Conservation (phyloP, 306 rosid genomes). For the Quercus variabilis region DNA sequence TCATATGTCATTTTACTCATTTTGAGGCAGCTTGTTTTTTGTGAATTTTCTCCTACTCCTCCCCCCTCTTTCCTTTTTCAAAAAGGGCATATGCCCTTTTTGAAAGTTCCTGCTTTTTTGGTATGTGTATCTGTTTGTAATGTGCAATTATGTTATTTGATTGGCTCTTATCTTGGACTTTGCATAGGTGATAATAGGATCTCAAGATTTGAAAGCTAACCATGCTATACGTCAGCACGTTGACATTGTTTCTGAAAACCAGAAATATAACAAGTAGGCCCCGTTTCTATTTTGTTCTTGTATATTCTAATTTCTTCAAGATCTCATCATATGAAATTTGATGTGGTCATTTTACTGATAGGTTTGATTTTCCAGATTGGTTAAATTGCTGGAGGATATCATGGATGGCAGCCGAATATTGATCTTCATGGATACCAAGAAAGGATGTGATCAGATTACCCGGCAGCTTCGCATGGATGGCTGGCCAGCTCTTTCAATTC, state of each 20-base stretch:
- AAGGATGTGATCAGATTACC: slow-evolving; percentile 96
- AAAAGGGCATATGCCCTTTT: no score
- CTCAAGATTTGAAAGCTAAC: slow-evolving; percentile 88
- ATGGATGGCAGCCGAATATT: slow-evolving; percentile 99
- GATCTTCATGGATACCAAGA: slow-evolving; percentile 96
- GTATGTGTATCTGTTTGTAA: background rate
- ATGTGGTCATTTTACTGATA: slow-evolving; percentile 18
- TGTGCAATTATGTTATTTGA: background rate
- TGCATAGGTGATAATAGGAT: slow-evolving; percentile 85
- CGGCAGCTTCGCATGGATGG: slow-evolving; percentile 99
- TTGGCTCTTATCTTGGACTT: slow-evolving; percentile 17
- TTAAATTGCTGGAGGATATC: slow-evolving; percentile 91
- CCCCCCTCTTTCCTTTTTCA: no score
- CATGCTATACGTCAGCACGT: slow-evolving; percentile 88
- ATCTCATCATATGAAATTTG: background rate
- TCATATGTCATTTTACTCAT: background rate
- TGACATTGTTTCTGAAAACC: slow-evolving; percentile 92
- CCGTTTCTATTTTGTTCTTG: slow-evolving; percentile 15
- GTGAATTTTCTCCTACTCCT: background rate
- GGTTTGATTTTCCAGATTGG: slow-evolving; percentile 56
- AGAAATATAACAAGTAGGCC: slow-evolving; percentile 90
- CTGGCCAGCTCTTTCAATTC: slow-evolving; percentile 99
- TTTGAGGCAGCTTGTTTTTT: slow-evolving; percentile 3
- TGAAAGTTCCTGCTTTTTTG: background rate
- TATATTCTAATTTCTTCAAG: slow-evolving; percentile 7